These are phyloP conservation scores for Daldinia vernicosa DNA, from an alignment of 495 filamentous ascomycete species.

Conservation along the genomic window DNA sequence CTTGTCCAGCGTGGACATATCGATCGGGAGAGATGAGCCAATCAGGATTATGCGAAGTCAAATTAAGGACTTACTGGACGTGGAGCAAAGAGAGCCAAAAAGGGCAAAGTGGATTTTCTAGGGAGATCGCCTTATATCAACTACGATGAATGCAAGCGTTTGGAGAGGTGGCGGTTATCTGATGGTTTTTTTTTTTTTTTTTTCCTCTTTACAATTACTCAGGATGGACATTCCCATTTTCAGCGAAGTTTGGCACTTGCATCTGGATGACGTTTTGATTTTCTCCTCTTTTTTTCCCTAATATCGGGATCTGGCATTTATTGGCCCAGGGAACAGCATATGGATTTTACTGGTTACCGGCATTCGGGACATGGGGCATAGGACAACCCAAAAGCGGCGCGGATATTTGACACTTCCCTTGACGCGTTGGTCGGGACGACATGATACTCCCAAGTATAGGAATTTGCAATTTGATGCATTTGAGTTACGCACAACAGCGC, in stretches of 20 bases:
- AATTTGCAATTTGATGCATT: slow-evolving; percentile 12
- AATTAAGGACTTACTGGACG: background rate
- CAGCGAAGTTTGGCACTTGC: slow-evolving; percentile 13
- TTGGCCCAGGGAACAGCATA: slow-evolving; percentile 25
- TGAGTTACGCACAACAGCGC: background rate
- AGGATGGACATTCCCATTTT: slow-evolving; percentile 7
- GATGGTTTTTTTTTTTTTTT: background rate
- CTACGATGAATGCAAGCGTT: slow-evolving; percentile 23
- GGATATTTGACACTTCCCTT: slow-evolving; percentile 14
- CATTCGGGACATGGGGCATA: slow-evolving; percentile 25
- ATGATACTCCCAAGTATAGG: slow-evolving; percentile 22
- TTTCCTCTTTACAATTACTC: slow-evolving; percentile 11
- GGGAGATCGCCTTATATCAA: slow-evolving; percentile 15
- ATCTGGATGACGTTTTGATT: slow-evolving; percentile 10
- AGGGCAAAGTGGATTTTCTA: background rate
- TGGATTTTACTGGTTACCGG: slow-evolving; percentile 17
- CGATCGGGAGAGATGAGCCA: background rate
- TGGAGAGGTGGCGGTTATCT: background rate
- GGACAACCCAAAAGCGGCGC: slow-evolving; percentile 18
- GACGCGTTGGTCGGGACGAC: background rate
- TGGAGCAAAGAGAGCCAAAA: background rate
- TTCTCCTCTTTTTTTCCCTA: slow-evolving; percentile 1
- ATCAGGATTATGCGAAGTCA: background rate
- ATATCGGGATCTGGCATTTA: slow-evolving; percentile 18
- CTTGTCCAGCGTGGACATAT: background rate